phyloP scores from a whole-genome alignment of 2,329 filamentous ascomycete genomes.

The Aureobasidium sp. region DNA sequence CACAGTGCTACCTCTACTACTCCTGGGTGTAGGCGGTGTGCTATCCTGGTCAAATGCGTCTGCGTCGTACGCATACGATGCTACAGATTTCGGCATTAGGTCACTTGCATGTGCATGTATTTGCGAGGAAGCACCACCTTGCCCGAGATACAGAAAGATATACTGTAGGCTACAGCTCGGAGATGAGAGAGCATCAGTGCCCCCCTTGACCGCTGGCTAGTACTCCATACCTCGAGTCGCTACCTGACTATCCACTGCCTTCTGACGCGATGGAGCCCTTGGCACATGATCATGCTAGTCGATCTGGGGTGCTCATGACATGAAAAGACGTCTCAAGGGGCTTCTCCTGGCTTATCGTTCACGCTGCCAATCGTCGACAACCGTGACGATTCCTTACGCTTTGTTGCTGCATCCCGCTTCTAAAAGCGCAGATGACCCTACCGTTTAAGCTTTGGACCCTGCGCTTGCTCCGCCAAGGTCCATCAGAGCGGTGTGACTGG shows the following conservation, averaged over 20 bases:
- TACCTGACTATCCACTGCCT: neutral
- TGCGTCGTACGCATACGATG: constrained; percentile 18
- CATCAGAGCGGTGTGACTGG: constrained; percentile 1
- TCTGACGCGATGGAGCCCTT: constrained; percentile 6
- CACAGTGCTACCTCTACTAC: neutral
- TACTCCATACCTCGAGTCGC: neutral
- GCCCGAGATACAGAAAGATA: neutral
- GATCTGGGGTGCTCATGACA: neutral
- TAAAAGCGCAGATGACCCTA: constrained; percentile 4
- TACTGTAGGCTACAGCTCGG: neutral
- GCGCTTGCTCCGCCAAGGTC: neutral
- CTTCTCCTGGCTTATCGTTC: neutral
- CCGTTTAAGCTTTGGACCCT: neutral
- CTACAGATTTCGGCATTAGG: constrained; percentile 26
- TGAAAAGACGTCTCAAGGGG: constrained; percentile 2
- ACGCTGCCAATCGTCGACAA: neutral
- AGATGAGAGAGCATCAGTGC: constrained; percentile 1
- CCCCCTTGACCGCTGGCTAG: constrained; percentile 7
- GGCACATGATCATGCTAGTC: constrained; percentile 1
- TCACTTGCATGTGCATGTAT: neutral
- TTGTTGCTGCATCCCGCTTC: neutral
- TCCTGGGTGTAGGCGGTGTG: neutral
- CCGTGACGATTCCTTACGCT: neutral
- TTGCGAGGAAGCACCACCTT: neutral
- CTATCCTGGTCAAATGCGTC: neutral